Evolutionary conservation across 495 filamentous ascomycete genomes (phyloP).

Genomic region (Mytilinidion resinicola): DNA sequence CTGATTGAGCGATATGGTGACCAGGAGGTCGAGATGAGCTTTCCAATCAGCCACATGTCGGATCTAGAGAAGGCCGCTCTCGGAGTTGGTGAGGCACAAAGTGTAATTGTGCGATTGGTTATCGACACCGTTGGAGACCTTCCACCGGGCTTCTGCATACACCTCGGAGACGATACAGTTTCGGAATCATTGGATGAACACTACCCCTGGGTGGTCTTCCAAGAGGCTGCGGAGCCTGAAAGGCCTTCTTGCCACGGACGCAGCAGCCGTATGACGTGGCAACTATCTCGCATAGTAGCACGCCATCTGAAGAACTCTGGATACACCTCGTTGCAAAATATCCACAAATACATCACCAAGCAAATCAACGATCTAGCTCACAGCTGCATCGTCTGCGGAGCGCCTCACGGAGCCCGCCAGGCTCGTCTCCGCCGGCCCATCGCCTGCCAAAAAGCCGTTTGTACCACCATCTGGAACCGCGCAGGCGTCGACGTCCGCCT

Average conservation of each 20-base stretch:
- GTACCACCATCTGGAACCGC: conserved; percentile 12
- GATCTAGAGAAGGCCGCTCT: conserved; percentile 13
- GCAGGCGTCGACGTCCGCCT: conserved; percentile 19
- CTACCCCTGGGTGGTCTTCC: conserved; percentile 6
- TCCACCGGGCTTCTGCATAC: conserved; percentile 25
- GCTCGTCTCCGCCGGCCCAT: conserved; percentile 21
- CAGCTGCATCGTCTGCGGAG: conserved; percentile 29
- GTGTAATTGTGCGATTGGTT: conserved; percentile 11
- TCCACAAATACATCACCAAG: conserved; percentile 9
- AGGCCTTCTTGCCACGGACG: neutral
- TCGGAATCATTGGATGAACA: conserved; percentile 5
- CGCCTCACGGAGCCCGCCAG: neutral
- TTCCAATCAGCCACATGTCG: conserved; percentile 18
- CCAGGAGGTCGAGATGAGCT: conserved; percentile 24
- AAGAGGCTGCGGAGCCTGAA: conserved; percentile 2
- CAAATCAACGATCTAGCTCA: conserved; percentile 2
- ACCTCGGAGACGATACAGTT: conserved; percentile 21
- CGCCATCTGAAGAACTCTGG: conserved; percentile 11
- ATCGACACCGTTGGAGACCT: neutral
- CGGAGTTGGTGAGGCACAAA: conserved; percentile 15
- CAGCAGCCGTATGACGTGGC: conserved; percentile 16
- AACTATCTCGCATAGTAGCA: conserved; percentile 17
- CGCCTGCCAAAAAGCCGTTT: conserved; percentile 13
- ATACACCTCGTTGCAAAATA: conserved; percentile 2
- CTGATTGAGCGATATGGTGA: conserved; percentile 18